Evolutionary conservation across 2,329 filamentous ascomycete genomes (phyloP), one percentile per base, ranked within the genome.

Genomic region (Didymella lethalis): DNA sequence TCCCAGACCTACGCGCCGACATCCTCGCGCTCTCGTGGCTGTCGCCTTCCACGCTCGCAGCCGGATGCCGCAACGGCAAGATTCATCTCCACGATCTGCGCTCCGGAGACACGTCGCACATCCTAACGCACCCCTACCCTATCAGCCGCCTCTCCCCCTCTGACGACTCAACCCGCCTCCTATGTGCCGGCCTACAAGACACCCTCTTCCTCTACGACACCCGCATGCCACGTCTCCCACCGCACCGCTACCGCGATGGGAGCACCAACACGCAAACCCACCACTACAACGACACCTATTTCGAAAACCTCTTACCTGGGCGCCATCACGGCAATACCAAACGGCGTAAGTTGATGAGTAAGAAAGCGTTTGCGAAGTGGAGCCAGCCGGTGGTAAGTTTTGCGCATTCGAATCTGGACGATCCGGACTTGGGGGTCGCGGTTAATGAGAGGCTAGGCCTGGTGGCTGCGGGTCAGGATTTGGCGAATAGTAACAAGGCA

Each of bases 21-120:
- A 62, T 77, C 12, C 63, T 77, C 8, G 64, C 75, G 0, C 40
- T 78, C 4, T 64, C 71, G 20, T 79, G 76, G 77, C 62, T 77
- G 2, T 68, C 64, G 0, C 61, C 65, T 11, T 74, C 62, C 7
- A 69, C 69, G 7, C 38, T 79, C 20, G 68, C 69, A 2, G 54
- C 73, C 2, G 77, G 77, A 7, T 65, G 67, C 16, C 70, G 77
- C 4, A 65, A 76, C 31, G 72, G 71, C 10, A 68, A 59, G 3
- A 72, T 81, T 4, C 61, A 64, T 18, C 63, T 77, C 32, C 71
- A 75, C 56, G 75, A 78, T 54, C 62, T 62, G 0, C 71, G 76
- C 38, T 67, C 71, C 0, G 68, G 70, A 7, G 64, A 63, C 1
- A 64, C 63, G 8, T 43, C 40, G 2, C 65, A 69, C 28, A 63